phyloP scores from a whole-genome alignment of 108 stramenopile species.

The Skeletonema potamos region DNA sequence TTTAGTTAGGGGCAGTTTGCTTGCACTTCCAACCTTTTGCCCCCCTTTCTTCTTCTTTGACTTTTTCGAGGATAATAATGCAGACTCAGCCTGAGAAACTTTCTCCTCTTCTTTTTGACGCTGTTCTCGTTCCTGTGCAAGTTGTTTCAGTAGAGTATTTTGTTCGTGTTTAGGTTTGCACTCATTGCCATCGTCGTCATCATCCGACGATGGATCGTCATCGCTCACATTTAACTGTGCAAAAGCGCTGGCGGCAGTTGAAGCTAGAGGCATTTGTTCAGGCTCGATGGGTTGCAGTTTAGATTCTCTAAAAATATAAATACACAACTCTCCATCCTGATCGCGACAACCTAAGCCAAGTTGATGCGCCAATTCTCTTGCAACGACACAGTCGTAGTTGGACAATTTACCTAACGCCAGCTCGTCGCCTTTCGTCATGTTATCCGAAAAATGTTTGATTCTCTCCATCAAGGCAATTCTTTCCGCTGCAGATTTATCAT shows the following conservation, averaged over 20 bases:
- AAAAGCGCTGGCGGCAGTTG: conserved; percentile 7
- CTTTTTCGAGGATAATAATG: conserved; percentile 11
- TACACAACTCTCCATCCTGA: conserved; percentile 46
- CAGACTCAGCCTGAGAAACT: conserved; percentile 2
- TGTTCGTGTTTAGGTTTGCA: conserved; percentile 7
- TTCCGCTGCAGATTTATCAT: conserved; percentile 16
- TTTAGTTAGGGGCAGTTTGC: conserved; percentile 10
- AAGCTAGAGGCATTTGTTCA: conserved; percentile 1
- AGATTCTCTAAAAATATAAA: conserved; percentile 34
- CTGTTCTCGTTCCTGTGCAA: conserved; percentile 65
- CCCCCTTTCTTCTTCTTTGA: conserved; percentile 52
- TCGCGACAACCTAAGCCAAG: conserved; percentile 58
- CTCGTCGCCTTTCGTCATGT: conserved; percentile 50
- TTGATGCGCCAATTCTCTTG: conserved; percentile 64
- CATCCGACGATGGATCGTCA: conserved; percentile 36
- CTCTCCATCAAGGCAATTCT: conserved; percentile 51
- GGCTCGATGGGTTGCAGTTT: not conserved
- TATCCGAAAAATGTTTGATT: conserved; percentile 50
- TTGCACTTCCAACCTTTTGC: conserved; percentile 48
- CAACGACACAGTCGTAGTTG: conserved; percentile 50
- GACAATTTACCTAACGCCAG: conserved; percentile 47
- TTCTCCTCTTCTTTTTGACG: conserved; percentile 29
- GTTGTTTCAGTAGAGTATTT: conserved; percentile 46
- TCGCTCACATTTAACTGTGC: conserved; percentile 24
- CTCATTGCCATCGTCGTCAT: conserved; percentile 16